Conservation (phyloP, 2,329 filamentous ascomycete genomes). For the Passalora sequoiae region DNA sequence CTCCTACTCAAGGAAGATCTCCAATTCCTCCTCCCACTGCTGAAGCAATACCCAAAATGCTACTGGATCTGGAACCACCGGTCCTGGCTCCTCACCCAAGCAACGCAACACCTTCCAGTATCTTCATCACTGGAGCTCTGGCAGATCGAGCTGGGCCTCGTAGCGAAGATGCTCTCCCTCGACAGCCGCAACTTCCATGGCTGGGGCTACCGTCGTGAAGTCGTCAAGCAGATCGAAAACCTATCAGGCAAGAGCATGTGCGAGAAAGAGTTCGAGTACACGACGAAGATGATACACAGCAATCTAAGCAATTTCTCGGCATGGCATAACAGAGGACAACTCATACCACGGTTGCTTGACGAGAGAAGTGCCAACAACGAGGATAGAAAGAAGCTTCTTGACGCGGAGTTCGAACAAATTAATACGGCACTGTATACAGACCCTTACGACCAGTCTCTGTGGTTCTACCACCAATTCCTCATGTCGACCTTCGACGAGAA, state of each 20-base stretch:
- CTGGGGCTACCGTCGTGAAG: constrained; percentile 81
- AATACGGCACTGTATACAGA: constrained; percentile 78
- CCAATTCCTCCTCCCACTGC: constrained; percentile 73
- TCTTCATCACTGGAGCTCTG: constrained; percentile 62
- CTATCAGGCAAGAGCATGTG: constrained; percentile 50
- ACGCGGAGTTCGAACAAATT: constrained; percentile 71
- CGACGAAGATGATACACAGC: constrained; percentile 76
- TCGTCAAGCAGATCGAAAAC: constrained; percentile 71
- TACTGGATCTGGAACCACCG: constrained; percentile 99
- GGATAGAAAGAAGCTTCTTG: constrained; percentile 64
- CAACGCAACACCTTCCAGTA: constrained; percentile 58
- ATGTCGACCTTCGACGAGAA: constrained; percentile 60
- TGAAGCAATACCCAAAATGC: constrained; percentile 86
- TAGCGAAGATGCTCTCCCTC: constrained; percentile 78
- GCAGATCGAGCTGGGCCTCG: constrained; percentile 76
- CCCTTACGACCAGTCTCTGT: constrained; percentile 89
- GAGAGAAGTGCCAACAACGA: constrained; percentile 62
- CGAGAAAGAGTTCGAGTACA: constrained; percentile 81
- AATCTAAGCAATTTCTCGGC: constrained; percentile 95
- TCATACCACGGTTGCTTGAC: constrained; percentile 70
- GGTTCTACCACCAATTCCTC: constrained; percentile 93
- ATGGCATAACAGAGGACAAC: constrained; percentile 84
- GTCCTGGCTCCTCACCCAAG: constrained; percentile 73
- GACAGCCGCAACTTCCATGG: constrained; percentile 94
- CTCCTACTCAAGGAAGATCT: constrained; percentile 68